A percentile compares a stretch with the other conserved stretches of the same genome.
Evolutionary conservation across 805 yeast species (phyloP).

Genomic region (Schwanniomyces occidentalis): DNA sequence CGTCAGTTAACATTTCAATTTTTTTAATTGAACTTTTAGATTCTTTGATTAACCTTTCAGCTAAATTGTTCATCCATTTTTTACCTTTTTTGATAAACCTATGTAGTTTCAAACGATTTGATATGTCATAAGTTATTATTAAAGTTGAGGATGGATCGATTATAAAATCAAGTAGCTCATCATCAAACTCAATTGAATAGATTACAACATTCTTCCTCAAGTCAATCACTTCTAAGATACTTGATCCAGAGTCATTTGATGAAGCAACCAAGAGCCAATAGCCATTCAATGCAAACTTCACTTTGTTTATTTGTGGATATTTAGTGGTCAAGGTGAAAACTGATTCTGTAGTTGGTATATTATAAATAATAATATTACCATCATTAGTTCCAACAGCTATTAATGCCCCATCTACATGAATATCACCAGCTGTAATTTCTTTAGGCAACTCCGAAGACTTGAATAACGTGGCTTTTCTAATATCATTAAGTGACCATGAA

Average conservation of each 20-base stretch:
- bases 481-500: constrained; percentile 19
- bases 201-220: constrained; percentile 40
- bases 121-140: constrained; percentile 20
- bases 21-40: constrained; percentile 4
- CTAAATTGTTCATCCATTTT: constrained; percentile 25
- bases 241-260: constrained; percentile 16
- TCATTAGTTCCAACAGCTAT: constrained; percentile 38
- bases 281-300: constrained; percentile 63
- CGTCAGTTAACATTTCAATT: constrained; percentile 11
- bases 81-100: constrained; percentile 42
- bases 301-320: constrained; percentile 24
- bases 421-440: constrained; percentile 20
- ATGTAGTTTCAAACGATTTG: constrained; percentile 25
- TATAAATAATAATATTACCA: constrained; percentile 37
- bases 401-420: constrained; percentile 53
- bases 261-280: constrained; percentile 51
- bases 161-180: constrained; percentile 20
- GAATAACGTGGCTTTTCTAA: constrained; percentile 8
- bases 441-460: constrained; percentile 9
- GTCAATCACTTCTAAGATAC: constrained; percentile 45
- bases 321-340: constrained; percentile 24
- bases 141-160: constrained; percentile 40
- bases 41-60: constrained; percentile 4
- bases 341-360: constrained; percentile 34
- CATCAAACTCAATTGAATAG: constrained; percentile 27